Percentiles rank a stretch among this genome's conserved stretches.
Conservation (phyloP, 2,329 filamentous ascomycete genomes). For the Sphaerulina musiva region DNA sequence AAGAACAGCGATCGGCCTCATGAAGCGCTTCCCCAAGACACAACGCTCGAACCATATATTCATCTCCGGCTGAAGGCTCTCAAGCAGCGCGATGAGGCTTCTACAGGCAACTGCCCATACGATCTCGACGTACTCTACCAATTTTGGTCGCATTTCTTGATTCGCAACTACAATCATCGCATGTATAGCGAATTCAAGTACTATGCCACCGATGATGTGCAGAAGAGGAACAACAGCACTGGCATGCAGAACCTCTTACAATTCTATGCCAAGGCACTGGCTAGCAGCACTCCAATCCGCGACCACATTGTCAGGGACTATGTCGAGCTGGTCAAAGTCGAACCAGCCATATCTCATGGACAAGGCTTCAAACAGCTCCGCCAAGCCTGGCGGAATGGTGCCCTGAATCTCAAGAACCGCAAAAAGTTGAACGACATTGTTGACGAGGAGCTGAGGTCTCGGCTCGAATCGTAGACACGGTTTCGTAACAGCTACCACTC, state of each 20-base stretch:
- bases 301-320: constrained; percentile 51
- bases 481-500: background rate
- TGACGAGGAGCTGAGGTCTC: constrained; percentile 46
- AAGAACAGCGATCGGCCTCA: constrained; percentile 44
- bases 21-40: constrained; percentile 39
- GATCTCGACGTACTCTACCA: constrained; percentile 64
- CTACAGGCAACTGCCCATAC: constrained; percentile 43
- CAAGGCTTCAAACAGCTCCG: constrained; percentile 48
- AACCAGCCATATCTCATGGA: constrained; percentile 37
- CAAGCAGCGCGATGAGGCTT: constrained; percentile 42
- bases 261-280: constrained; percentile 57
- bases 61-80: constrained; percentile 46
- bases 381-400: constrained; percentile 49
- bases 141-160: constrained; percentile 68
- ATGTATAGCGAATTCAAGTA: constrained; percentile 71
- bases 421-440: constrained; percentile 51
- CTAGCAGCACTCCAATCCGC: constrained; percentile 46
- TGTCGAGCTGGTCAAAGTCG: constrained; percentile 48
- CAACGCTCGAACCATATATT: constrained; percentile 45
- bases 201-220: constrained; percentile 59
- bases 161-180: constrained; percentile 63
- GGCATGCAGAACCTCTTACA: constrained; percentile 59
- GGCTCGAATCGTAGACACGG: constrained; percentile 39
- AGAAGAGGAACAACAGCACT: constrained; percentile 44
- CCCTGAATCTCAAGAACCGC: constrained; percentile 50